Base-by-base conservation (phyloP, 1,284 basidiomycete genomes). In the Sanghuangporus sanghuang region DNA sequence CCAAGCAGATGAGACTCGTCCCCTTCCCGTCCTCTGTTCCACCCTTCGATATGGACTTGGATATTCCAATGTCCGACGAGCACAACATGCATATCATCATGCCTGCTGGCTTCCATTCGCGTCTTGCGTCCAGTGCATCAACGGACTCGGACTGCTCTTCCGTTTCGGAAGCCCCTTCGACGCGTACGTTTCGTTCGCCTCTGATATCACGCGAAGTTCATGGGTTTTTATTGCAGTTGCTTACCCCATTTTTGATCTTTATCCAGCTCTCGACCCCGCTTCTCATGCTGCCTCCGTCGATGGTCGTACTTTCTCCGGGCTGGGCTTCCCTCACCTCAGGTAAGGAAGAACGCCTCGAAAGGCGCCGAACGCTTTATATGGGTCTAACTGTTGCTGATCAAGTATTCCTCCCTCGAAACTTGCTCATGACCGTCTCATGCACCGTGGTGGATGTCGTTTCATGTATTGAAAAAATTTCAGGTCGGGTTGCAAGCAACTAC, bases 401-500 rank as follows among this genome's bases (percentile, higher is more conserved):
- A 68, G 64, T 59, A 42, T 61, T 52, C 63, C 68, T 73, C 72
- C 64, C 71, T 68, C 27, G 42, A 58, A 32, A 23, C 50, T 44
- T 38, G 53, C 59, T 59, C 44, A n/a, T 27, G 62, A 32, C 57
- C 62, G 62, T 35, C 48, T 42, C 2, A 39, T 59, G 36, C 27
- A 59, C 55, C 55, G 56, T 50, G 21, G 56, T 59, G 54, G 57
- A 46, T 57, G 58, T 58, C 44, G 59, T 49, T 66, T 55, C 23
- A 40, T 49, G 27, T 57, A 57, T 59, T 62, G 50, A 54, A 56
- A n/a, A n/a, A n/a, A n/a, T 36, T 46, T 64, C 70, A 90, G 87
- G 57, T 78, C 83, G 62, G 80, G 79, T 61, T 93, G 90, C 70
- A 85, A 84, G 39, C 88, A 90, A 74, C 90, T 93, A 66, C 90